These are phyloP conservation scores for Microbotryum saponariae DNA, from an alignment of 1,284 basidiomycete species.

Conservation along the genomic window DNA sequence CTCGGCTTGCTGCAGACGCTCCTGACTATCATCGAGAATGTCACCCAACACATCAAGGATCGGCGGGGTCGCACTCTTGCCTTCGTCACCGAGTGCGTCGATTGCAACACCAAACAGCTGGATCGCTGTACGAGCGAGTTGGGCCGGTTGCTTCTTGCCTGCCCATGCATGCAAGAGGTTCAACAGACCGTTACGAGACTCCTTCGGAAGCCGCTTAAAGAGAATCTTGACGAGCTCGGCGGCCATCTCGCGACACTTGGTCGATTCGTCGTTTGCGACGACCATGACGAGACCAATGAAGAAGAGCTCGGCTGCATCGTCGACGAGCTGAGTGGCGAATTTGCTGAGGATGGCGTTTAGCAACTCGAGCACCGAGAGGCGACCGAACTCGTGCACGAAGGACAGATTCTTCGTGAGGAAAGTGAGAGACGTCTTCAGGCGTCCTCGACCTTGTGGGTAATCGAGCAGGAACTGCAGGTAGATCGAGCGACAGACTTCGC, in stretches of 20 bases:
- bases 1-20: slow-evolving; percentile 41
- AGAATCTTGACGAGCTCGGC: slow-evolving; percentile 72
- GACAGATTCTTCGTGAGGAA: slow-evolving; percentile 91
- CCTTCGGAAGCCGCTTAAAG: slow-evolving; percentile 58
- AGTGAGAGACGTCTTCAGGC: slow-evolving; percentile 77
- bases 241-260: slow-evolving; percentile 80
- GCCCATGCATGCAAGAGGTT: slow-evolving; percentile 78
- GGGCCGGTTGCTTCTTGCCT: slow-evolving; percentile 53
- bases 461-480: slow-evolving; percentile 93
- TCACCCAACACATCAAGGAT: slow-evolving; percentile 57
- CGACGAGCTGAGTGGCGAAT: slow-evolving; percentile 68
- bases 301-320: slow-evolving; percentile 78
- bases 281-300: slow-evolving; percentile 90
- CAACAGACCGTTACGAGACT: slow-evolving; percentile 54
- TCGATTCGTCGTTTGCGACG: slow-evolving; percentile 84
- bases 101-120: slow-evolving; percentile 75
- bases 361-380: slow-evolving; percentile 85
- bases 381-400: slow-evolving; percentile 83
- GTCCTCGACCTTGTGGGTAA: slow-evolving; percentile 91
- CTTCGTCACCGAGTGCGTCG: slow-evolving; percentile 51
- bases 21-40: slow-evolving; percentile 51
- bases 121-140: slow-evolving; percentile 61
- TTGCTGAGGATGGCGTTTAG: slow-evolving; percentile 75
- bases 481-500: slow-evolving; percentile 80
- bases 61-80: slow-evolving; percentile 45